Evolutionary conservation across 2,329 filamentous ascomycete genomes (phyloP).

Genomic region (Xylariaceae sp.): DNA sequence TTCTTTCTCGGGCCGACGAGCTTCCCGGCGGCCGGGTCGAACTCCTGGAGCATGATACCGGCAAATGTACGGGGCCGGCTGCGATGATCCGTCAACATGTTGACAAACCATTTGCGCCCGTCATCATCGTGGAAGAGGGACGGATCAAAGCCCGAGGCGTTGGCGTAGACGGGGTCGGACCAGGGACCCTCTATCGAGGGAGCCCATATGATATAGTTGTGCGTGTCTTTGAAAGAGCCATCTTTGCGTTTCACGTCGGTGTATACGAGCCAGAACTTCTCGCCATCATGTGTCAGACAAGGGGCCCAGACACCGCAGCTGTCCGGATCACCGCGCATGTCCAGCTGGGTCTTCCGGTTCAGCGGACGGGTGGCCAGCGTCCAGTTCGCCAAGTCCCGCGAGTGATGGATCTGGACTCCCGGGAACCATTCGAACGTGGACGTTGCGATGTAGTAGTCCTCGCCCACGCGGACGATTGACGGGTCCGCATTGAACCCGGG

Average conservation of each 20-base stretch:
- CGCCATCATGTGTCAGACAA: conserved; percentile 58
- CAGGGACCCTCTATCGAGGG: conserved; percentile 54
- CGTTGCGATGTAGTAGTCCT: conserved; percentile 53
- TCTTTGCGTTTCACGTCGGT: conserved; percentile 65
- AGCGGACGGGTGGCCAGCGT: conserved; percentile 45
- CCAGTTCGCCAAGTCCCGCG: conserved; percentile 52
- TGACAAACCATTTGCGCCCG: conserved; percentile 53
- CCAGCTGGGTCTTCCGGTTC: conserved; percentile 47
- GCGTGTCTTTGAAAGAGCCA: conserved; percentile 60
- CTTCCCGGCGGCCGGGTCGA: conserved; percentile 44
- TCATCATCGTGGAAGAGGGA: conserved; percentile 56
- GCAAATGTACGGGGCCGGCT: conserved; percentile 47
- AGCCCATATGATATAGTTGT: conserved; percentile 59
- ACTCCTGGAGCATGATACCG: conserved; percentile 57
- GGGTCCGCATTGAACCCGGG: conserved; percentile 56
- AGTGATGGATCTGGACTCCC: conserved; percentile 53
- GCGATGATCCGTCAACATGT: conserved; percentile 55
- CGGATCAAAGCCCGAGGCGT: conserved; percentile 61
- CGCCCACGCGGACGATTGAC: conserved; percentile 48
- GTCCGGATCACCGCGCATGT: conserved; percentile 57
- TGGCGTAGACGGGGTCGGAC: conserved; percentile 57
- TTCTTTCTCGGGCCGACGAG: conserved; percentile 54
- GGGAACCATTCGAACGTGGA: conserved; percentile 55
- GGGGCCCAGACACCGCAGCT: conserved; percentile 62
- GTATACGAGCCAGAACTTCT: conserved; percentile 60